Base-by-base conservation (phyloP, 139 green algal species). In the Coelastrella sp. region DNA sequence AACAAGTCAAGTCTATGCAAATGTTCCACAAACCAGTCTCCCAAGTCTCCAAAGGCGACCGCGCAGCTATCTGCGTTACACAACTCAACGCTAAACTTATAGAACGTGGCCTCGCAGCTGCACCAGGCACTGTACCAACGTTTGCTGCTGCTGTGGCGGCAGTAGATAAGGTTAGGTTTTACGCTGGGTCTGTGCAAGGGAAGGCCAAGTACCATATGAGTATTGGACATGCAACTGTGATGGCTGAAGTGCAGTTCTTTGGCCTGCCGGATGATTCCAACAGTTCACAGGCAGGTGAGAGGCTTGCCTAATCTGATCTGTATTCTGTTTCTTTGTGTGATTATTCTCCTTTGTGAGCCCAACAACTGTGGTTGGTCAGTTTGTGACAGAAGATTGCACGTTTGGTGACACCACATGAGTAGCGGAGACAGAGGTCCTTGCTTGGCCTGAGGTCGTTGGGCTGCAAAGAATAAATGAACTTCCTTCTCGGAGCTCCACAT, bases 1-100 rank as follows among this genome's bases (percentile, higher is more conserved):
- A 88, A 22, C 85, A 94, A 66, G 95, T 99, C 14, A 98, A 97
- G 84, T 98, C 94, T 89, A 98, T 99, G 92, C 98, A 99, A 92
- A 95, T 98, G 93, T 99, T 99, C 95, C 57, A 79, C 19, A 68
- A 58, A 19, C 77, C 81, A 19, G 81, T 93, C 87, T 56, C 32
- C 83, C 58, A 58, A 16, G 8, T 91, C 20, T n/a, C 20, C 3
- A 14, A 54, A 92, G 92, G 98, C 2, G 98, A 99, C 92, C 87
- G 98, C 0, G 94, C 96, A 14, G 98, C 96, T 13, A 92, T 99
- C 3, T 99, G 97, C 83, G 95, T 99, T 7, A 97, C 97, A 0
- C 93, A 98, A 88, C 95, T 99, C 57, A 96, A 99, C 90, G 54
- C 97, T 3, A 92, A 89, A 19, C 65, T 94, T 1, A 64, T 99